Percentiles rank a stretch among this genome's conserved stretches.
phyloP scores from a whole-genome alignment of 179 eudicot genomes.

The Spinacia oleracea region DNA sequence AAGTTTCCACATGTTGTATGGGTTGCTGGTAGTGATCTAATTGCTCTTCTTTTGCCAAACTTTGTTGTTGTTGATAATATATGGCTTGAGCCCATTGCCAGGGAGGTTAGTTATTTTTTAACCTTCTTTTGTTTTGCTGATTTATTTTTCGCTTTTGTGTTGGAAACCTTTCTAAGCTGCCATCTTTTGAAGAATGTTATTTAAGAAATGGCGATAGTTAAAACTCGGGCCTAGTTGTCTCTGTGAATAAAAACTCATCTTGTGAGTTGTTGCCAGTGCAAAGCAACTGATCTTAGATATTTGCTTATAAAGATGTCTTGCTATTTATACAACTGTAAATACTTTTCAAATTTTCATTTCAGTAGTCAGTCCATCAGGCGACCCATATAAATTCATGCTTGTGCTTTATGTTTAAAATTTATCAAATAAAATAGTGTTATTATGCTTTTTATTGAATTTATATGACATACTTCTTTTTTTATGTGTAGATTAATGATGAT shows the following conservation, averaged over 20 bases:
- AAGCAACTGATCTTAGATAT: constrained; percentile 2
- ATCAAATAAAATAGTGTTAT: too few species aligned
- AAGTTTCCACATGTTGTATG: constrained; percentile 94
- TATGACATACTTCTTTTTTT: too few species aligned
- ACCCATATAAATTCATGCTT: not conserved
- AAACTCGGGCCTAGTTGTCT: not conserved
- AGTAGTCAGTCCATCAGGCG: not conserved
- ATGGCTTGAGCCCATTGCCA: constrained; percentile 91
- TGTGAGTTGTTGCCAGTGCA: not conserved
- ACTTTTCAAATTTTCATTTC: not conserved
- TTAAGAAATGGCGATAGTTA: not conserved
- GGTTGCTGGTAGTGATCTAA: constrained; percentile 97
- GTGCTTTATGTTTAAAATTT: too few species aligned
- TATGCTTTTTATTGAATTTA: too few species aligned
- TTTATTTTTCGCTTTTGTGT: not conserved
- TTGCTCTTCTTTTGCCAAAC: constrained; percentile 82
- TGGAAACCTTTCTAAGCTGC: constrained; percentile 8
- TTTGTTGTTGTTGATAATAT: constrained; percentile 81
- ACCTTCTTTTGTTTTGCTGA: not conserved
- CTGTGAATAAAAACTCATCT: not conserved
- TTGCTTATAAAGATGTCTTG: not conserved
- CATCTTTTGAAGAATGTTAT: not conserved
- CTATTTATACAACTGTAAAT: not conserved
- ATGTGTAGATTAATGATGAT: too few species aligned
- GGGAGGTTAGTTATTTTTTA: constrained; percentile 61